These are phyloP conservation scores for Hypoxylon sp. DNA, from an alignment of 2,329 filamentous ascomycete species.

Conservation along the genomic window DNA sequence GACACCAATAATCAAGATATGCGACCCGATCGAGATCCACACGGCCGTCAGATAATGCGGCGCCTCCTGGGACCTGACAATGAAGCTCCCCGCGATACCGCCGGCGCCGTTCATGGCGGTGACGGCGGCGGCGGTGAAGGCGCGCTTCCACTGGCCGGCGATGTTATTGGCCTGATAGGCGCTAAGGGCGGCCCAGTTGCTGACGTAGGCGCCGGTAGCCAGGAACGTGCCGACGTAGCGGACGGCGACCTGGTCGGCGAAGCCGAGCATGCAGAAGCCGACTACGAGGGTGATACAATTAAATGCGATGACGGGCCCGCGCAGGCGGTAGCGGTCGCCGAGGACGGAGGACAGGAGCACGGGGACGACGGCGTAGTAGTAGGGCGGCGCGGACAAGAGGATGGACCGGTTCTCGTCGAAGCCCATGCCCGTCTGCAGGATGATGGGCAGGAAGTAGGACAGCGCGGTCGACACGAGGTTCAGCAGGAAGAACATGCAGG, in stretches of 20 bases:
- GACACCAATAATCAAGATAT: slow-evolving; percentile 67
- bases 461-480: slow-evolving; percentile 75
- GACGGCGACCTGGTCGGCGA: slow-evolving; percentile 67
- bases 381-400: slow-evolving; percentile 73
- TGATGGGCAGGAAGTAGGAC: slow-evolving; percentile 74
- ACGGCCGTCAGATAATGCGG: slow-evolving; percentile 73
- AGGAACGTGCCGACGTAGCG: slow-evolving; percentile 74
- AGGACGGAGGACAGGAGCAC: slow-evolving; percentile 72
- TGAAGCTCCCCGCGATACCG: slow-evolving; percentile 74
- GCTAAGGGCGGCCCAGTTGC: slow-evolving; percentile 75
- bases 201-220: slow-evolving; percentile 75
- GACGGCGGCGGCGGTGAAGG: slow-evolving; percentile 69
- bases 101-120: slow-evolving; percentile 72
- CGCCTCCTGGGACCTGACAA: slow-evolving; percentile 70
- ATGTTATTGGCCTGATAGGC: slow-evolving; percentile 73
- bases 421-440: slow-evolving; percentile 67
- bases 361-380: slow-evolving; percentile 74
- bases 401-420: slow-evolving; percentile 66
- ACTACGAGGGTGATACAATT: slow-evolving; percentile 71
- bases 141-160: slow-evolving; percentile 73
- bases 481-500: slow-evolving; percentile 72
- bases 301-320: slow-evolving; percentile 73
- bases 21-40: slow-evolving; percentile 75
- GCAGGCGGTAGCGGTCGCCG: slow-evolving; percentile 69
- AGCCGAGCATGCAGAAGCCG: slow-evolving; percentile 75